Percentiles rank a stretch among this genome's conserved stretches.
These are phyloP conservation scores for Albatrellus ellisii DNA, from an alignment of 768 basidiomycete species.

Conservation along the genomic window DNA sequence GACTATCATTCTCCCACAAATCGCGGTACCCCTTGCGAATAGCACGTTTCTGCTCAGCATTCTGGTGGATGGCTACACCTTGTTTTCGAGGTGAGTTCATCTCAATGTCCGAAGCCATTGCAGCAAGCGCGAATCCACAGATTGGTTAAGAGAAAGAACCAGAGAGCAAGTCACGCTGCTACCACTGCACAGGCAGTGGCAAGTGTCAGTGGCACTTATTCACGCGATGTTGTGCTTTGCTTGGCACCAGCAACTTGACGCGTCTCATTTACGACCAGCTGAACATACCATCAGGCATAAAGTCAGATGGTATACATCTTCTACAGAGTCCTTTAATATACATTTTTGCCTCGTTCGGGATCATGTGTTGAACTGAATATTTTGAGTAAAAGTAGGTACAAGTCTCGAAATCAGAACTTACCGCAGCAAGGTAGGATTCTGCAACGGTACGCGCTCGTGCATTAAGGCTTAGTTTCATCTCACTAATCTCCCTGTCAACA, in stretches of 20 bases:
- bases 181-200: too few species aligned
- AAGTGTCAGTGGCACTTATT: too few species aligned
- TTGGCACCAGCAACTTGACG: too few species aligned
- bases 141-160: not conserved
- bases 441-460: slow-evolving; percentile 95
- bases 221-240: not conserved
- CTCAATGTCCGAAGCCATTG: slow-evolving; percentile 8
- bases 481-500: slow-evolving; percentile 98
- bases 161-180: not conserved
- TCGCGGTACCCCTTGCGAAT: slow-evolving; percentile 64
- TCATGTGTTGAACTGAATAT: too few species aligned
- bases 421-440: slow-evolving; percentile 89
- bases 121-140: not conserved
- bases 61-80: slow-evolving; percentile 58
- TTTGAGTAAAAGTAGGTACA: not conserved
- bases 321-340: slow-evolving; percentile 6
- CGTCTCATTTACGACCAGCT: too few species aligned
- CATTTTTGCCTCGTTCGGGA: slow-evolving; percentile 5
- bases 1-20: slow-evolving; percentile 53
- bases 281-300: too few species aligned
- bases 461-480: slow-evolving; percentile 97
- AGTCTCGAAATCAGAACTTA: slow-evolving; percentile 25
- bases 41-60: slow-evolving; percentile 66
- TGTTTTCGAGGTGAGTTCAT: slow-evolving; percentile 10
- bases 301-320: too few species aligned